phyloP scores from a whole-genome alignment of 2,329 filamentous ascomycete species.

The Diaporthe amygdali region DNA sequence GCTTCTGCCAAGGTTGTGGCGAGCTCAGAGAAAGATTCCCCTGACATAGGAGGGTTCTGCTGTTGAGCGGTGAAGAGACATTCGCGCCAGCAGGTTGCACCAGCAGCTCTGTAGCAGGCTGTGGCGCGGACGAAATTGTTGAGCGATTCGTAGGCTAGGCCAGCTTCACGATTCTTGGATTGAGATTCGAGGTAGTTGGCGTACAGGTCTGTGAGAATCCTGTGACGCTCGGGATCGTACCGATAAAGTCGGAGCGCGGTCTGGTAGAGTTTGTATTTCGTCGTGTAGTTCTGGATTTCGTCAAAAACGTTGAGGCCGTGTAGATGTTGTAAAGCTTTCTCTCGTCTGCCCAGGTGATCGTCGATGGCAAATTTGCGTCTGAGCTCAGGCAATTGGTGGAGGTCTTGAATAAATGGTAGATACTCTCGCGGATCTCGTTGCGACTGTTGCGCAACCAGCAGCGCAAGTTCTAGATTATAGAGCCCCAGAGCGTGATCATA shows the following conservation, averaged over 20 bases:
- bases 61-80: conserved; percentile 80
- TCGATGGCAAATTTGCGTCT: conserved; percentile 86
- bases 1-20: conserved; percentile 79
- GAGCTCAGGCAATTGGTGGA: conserved; percentile 75
- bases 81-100: conserved; percentile 83
- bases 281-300: conserved; percentile 78
- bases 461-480: conserved; percentile 87
- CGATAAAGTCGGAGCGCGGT: conserved; percentile 81
- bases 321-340: conserved; percentile 80
- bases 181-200: conserved; percentile 76
- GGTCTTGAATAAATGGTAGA: conserved; percentile 87
- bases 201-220: conserved; percentile 76
- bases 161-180: conserved; percentile 85
- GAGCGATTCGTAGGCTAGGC: conserved; percentile 89
- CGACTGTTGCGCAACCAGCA: conserved; percentile 92
- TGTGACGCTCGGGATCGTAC: conserved; percentile 73
- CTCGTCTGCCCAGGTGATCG: conserved; percentile 77
- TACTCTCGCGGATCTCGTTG: conserved; percentile 97
- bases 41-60: conserved; percentile 63
- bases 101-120: conserved; percentile 81
- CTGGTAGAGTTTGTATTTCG: conserved; percentile 80
- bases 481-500: conserved; percentile 90
- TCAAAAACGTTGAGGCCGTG: conserved; percentile 76
- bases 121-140: conserved; percentile 75
- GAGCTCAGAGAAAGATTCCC: conserved; percentile 67